Conservation (phyloP, 2,329 filamentous ascomycete genomes). For the Penicillium sp. region DNA sequence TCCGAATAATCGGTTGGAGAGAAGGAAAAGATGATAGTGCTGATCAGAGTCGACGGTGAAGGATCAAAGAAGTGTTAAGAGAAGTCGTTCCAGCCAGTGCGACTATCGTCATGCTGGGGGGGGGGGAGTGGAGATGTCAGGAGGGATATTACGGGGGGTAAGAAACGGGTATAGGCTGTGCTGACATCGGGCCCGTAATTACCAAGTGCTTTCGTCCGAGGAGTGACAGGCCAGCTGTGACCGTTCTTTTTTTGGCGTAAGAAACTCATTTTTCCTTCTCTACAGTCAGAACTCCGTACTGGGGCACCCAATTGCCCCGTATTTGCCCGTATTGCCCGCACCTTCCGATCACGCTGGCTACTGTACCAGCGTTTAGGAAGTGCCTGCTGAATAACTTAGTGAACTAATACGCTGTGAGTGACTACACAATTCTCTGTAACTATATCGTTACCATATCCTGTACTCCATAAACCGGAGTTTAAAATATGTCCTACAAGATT, state of each 20-base stretch:
- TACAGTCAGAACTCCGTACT: no score
- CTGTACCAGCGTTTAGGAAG: neutral
- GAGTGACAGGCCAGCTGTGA: neutral
- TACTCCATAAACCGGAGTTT: neutral
- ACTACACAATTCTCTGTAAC: neutral
- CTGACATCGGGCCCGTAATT: constrained; percentile 26
- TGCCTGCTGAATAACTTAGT: neutral
- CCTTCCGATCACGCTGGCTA: neutral
- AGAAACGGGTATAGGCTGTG: constrained; percentile 24
- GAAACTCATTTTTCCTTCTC: neutral
- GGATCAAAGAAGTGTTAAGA: constrained; percentile 10
- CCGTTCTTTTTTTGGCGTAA: neutral
- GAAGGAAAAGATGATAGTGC: neutral
- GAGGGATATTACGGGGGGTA: constrained; percentile 26
- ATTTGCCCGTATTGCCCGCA: neutral
- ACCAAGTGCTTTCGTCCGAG: constrained; percentile 5
- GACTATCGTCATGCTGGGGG: constrained; percentile 38
- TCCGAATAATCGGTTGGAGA: neutral
- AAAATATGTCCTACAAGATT: neutral
- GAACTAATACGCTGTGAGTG: neutral
- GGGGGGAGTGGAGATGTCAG: constrained; percentile 37
- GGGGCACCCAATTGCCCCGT: neutral
- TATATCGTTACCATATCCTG: neutral
- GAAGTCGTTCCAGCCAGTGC: constrained; percentile 20
- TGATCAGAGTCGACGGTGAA: constrained; percentile 1